Evolutionary conservation across 2,329 filamentous ascomycete genomes (phyloP).

Genomic region (Dissoconium aciculare): DNA sequence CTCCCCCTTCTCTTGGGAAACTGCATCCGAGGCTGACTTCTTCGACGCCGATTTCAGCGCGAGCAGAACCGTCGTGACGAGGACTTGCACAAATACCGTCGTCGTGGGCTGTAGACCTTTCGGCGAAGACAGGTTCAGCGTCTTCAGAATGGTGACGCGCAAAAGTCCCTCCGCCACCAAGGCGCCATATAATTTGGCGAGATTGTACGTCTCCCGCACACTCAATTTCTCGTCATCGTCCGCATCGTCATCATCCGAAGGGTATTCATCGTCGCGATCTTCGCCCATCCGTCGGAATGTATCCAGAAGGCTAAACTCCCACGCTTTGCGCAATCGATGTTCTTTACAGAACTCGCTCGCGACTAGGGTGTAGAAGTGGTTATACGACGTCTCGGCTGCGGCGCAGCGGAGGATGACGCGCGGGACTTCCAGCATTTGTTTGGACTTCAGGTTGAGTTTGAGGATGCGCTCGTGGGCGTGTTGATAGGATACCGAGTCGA

Average conservation of each 20-base stretch:
- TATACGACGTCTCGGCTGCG: slow-evolving; percentile 69
- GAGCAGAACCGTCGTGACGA: slow-evolving; percentile 57
- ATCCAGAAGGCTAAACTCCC: slow-evolving; percentile 77
- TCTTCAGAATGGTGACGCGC: slow-evolving; percentile 44
- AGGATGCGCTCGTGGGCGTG: slow-evolving; percentile 67
- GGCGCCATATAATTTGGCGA: slow-evolving; percentile 51
- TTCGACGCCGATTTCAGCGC: background rate
- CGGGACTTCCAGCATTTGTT: slow-evolving; percentile 74
- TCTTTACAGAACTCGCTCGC: slow-evolving; percentile 64
- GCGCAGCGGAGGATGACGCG: slow-evolving; percentile 78
- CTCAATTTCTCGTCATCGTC: slow-evolving; percentile 40
- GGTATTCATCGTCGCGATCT: slow-evolving; percentile 49
- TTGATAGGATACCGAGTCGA: slow-evolving; percentile 69
- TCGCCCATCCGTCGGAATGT: slow-evolving; percentile 79
- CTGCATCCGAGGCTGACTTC: background rate
- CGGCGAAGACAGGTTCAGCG: slow-evolving; percentile 51
- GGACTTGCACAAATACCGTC: slow-evolving; percentile 61
- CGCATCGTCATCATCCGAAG: slow-evolving; percentile 42
- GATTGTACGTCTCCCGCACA: slow-evolving; percentile 48
- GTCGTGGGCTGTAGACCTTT: slow-evolving; percentile 61
- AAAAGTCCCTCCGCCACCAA: slow-evolving; percentile 47
- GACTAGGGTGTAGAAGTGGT: slow-evolving; percentile 83
- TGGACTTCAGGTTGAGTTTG: slow-evolving; percentile 71
- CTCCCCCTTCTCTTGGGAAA: background rate
- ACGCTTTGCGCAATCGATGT: slow-evolving; percentile 60